Evolutionary conservation across 352 stramenopile species (phyloP).

Genomic region (Pythium rishiriense): DNA sequence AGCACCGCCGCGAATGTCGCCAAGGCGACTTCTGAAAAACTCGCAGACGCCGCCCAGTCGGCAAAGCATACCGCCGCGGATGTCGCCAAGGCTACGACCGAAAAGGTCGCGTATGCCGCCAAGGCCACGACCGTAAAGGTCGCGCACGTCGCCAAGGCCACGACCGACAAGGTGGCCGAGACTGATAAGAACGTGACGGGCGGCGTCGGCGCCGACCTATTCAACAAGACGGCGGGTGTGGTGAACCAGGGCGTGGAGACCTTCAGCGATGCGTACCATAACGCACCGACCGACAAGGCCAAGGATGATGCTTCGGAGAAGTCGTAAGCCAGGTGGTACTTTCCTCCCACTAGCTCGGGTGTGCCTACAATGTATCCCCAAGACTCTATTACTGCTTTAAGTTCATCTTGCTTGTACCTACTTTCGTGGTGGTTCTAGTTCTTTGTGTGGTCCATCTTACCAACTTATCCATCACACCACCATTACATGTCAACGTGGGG

Average conservation of each 20-base stretch:
- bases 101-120: constrained; percentile 43
- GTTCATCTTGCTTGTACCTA: no score
- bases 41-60: constrained; percentile 42
- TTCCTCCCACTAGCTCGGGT: no score
- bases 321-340: no score
- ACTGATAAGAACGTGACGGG: constrained; percentile 67
- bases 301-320: no score
- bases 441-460: no score
- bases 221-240: constrained; percentile 39
- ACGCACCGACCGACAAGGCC: no score
- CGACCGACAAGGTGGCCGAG: constrained; percentile 52
- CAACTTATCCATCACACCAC: no score
- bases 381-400: no score
- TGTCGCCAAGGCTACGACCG: constrained; percentile 46
- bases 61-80: constrained; percentile 30
- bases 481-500: no score
- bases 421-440: no score
- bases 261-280: no score
- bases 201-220: constrained; percentile 49
- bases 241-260: constrained; percentile 49
- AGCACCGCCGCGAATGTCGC: constrained; percentile 44
- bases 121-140: constrained; percentile 47
- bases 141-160: constrained; percentile 42
- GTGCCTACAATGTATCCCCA: no score
- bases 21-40: constrained; percentile 42